Conservation (phyloP, 257 asterid species). For the Petunia secreta region DNA sequence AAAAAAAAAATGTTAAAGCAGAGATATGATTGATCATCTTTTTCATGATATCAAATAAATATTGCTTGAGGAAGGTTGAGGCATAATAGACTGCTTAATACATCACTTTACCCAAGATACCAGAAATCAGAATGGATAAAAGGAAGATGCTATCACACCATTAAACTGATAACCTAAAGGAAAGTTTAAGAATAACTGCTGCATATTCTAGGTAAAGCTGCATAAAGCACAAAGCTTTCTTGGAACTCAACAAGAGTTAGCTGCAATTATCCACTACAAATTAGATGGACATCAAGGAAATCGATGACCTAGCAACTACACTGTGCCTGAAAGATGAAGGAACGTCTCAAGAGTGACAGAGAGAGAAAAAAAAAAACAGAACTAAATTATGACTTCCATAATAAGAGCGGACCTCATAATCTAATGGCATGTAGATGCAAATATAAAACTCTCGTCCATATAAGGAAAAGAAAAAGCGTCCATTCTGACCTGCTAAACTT, state of each 20-base stretch:
- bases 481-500: neutral
- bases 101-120: neutral
- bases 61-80: neutral
- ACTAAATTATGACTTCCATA: neutral
- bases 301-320: neutral
- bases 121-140: neutral
- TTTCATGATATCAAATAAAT: neutral
- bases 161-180: neutral
- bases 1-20: constrained; percentile 29
- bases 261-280: constrained; percentile 10
- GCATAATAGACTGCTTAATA: neutral
- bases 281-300: neutral
- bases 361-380: neutral
- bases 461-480: neutral
- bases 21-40: neutral
- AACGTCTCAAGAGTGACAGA: neutral
- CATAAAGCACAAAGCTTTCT: neutral
- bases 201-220: neutral
- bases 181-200: neutral
- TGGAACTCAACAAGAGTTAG: constrained; percentile 10
- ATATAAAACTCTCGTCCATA: neutral
- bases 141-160: constrained; percentile 7
- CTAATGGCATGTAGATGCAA: neutral
- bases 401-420: neutral
- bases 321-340: constrained; percentile 6